Percentiles rank a stretch among this genome's conserved stretches.
phyloP scores from a whole-genome alignment of 2,329 filamentous ascomycete genomes.

The Chalara sp. region DNA sequence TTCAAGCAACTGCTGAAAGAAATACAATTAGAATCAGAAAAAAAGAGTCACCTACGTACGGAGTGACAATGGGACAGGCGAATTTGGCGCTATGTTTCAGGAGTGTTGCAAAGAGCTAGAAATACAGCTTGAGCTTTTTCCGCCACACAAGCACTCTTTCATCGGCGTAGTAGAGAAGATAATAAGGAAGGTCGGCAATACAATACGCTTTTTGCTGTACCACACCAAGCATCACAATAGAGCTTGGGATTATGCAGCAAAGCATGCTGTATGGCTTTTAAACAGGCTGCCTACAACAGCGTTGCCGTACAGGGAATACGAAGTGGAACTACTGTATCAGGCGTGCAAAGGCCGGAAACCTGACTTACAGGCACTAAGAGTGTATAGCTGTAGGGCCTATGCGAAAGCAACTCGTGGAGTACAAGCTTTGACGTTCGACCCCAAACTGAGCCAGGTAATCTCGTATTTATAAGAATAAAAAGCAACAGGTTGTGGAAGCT shows the following conservation, averaged over 20 bases:
- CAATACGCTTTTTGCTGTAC: not conserved
- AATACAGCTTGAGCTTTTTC: not conserved
- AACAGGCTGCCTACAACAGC: not conserved
- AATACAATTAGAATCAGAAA: not conserved
- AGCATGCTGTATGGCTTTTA: not conserved
- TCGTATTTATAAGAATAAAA: too few relatives aligned
- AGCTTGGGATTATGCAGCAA: not conserved
- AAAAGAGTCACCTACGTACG: not conserved
- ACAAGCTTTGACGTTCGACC: too few relatives aligned
- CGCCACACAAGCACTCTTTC: not conserved
- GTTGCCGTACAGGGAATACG: too few relatives aligned
- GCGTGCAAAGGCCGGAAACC: too few relatives aligned
- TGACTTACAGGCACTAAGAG: too few relatives aligned
- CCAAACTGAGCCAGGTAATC: too few relatives aligned
- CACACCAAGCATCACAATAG: not conserved
- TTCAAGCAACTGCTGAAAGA: not conserved
- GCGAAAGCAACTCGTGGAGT: too few relatives aligned
- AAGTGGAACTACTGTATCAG: too few relatives aligned
- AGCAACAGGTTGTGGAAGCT: too few relatives aligned
- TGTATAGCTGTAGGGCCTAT: too few relatives aligned
- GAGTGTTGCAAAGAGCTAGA: not conserved
- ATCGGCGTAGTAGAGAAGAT: not conserved
- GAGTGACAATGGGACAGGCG: not conserved
- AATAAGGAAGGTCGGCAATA: not conserved
- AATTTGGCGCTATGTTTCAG: not conserved